phyloP scores from a whole-genome alignment of 1,284 basidiomycete genomes.

The Tylopilus sp. region DNA sequence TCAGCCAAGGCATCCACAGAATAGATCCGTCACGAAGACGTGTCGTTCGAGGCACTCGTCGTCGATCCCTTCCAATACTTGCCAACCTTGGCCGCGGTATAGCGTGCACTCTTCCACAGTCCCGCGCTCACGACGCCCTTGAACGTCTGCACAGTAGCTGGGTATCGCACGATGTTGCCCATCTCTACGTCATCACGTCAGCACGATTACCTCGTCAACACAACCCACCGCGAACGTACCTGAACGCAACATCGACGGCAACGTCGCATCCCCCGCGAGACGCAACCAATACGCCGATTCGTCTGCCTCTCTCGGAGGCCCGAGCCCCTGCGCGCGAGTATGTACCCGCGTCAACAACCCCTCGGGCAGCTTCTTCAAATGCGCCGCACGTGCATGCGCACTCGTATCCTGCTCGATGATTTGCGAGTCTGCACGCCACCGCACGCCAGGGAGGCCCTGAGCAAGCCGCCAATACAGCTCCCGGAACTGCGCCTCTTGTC shows the following conservation, averaged over 20 bases:
- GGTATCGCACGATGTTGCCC: constrained; percentile 80
- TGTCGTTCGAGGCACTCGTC: neutral
- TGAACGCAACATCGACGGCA: constrained; percentile 66
- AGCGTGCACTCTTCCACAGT: constrained; percentile 80
- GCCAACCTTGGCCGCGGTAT: constrained; percentile 79
- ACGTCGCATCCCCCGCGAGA: constrained; percentile 71
- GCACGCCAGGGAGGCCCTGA: constrained; percentile 79
- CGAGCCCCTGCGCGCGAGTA: constrained; percentile 28
- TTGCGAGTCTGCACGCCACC: constrained; percentile 66
- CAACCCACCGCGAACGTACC: constrained; percentile 55
- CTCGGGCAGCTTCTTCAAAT: constrained; percentile 82
- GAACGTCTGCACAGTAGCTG: constrained; percentile 86
- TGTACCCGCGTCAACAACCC: constrained; percentile 70
- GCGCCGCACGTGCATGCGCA: constrained; percentile 73
- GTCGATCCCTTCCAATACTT: constrained; percentile 82
- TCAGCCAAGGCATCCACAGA: neutral
- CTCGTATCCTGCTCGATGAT: constrained; percentile 78
- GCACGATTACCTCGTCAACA: neutral
- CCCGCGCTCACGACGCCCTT: constrained; percentile 93
- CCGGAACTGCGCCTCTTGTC: constrained; percentile 87
- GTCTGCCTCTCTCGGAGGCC: constrained; percentile 59
- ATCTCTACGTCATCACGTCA: constrained; percentile 64
- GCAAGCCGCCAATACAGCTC: constrained; percentile 88
- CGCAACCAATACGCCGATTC: constrained; percentile 82
- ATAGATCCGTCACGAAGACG: constrained; percentile 9